Conservation (phyloP, 2,329 filamentous ascomycete species). For the Fusarium virguliforme region DNA sequence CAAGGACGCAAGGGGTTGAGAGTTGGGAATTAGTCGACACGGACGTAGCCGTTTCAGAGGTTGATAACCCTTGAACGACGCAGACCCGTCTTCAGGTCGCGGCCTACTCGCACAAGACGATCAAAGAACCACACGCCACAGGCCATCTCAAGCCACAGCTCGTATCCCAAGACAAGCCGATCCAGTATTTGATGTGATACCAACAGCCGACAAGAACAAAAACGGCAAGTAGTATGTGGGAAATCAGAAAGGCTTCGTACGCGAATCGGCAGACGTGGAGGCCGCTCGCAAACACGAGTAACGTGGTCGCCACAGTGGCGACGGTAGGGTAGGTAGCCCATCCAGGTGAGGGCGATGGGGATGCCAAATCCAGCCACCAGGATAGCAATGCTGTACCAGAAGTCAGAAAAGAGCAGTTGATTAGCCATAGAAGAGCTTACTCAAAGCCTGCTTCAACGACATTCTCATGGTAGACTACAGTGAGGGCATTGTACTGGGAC, state of each 20-base stretch:
- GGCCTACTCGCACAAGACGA: slow-evolving; percentile 58
- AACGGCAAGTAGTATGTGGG: slow-evolving; percentile 59
- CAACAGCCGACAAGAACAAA: slow-evolving; percentile 60
- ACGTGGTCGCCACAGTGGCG: slow-evolving; percentile 53
- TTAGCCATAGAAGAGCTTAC: neutral
- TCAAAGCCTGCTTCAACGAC: neutral
- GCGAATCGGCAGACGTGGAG: slow-evolving; percentile 54
- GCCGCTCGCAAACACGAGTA: slow-evolving; percentile 48
- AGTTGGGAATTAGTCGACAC: slow-evolving; percentile 66
- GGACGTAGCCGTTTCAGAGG: slow-evolving; percentile 54
- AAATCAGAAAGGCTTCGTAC: slow-evolving; percentile 62
- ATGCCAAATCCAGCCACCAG: neutral
- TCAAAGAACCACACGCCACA: slow-evolving; percentile 59
- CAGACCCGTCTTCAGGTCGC: slow-evolving; percentile 59
- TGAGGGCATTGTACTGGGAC: neutral
- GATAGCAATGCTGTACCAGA: neutral
- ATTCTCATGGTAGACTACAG: neutral
- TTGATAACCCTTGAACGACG: slow-evolving; percentile 57
- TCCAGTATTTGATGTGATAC: slow-evolving; percentile 57
- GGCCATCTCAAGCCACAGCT: slow-evolving; percentile 59
- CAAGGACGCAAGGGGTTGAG: slow-evolving; percentile 58
- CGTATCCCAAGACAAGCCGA: slow-evolving; percentile 51
- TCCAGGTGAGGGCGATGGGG: slow-evolving; percentile 4
- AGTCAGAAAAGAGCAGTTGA: neutral
- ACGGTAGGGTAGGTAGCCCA: slow-evolving; percentile 39